Base-by-base conservation (phyloP, 148 eudicot species). In the Agrostemma githago region DNA sequence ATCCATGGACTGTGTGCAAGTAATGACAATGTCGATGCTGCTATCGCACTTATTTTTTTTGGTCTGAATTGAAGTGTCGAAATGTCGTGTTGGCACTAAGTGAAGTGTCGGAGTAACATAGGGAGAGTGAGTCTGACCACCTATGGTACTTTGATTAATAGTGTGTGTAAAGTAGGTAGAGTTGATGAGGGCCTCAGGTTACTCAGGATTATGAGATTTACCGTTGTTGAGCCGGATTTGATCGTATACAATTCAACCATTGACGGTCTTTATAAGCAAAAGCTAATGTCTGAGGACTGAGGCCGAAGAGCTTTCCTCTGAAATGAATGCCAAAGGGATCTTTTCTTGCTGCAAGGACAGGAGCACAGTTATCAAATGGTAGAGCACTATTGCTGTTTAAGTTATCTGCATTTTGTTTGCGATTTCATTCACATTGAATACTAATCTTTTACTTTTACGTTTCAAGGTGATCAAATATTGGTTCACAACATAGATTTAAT, bases 251-350 rank as follows among this genome's bases (percentile, higher is more conserved):
- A 48, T 79, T 66, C 72, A 6, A 61, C 78, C 56, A 79, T 83
- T 51, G 78, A 83, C 15, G 48, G 83, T 62, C 83, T 86, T 64
- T 81, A 83, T 66, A 83, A 83, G 76, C 76, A 63, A 2, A 76
- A 78, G 46, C 74, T 71, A n/a, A 19, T 74, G 34, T 74, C 65
- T 46, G 51, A 63, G 78, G 88, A 78, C 65, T 46, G 51, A 63
- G 78, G 88, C 79, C 17, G 41, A 57, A 42, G 61, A 83, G 14
- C 46, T 83, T 42, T 77, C 76, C 43, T 40, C 60, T 44, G 81
- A 79, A 48, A 81, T 79, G 88, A 77, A 71, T 58, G 51, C 63
- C 42, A 57, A 68, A 15, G 72, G 79, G 5, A 68, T 82, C 19
- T 59, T 62, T 4, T 81, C 83, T 1, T 53, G 79, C 79, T 26